Conservation (phyloP, 148 eudicot species). For the Nepenthes mirabilis region DNA sequence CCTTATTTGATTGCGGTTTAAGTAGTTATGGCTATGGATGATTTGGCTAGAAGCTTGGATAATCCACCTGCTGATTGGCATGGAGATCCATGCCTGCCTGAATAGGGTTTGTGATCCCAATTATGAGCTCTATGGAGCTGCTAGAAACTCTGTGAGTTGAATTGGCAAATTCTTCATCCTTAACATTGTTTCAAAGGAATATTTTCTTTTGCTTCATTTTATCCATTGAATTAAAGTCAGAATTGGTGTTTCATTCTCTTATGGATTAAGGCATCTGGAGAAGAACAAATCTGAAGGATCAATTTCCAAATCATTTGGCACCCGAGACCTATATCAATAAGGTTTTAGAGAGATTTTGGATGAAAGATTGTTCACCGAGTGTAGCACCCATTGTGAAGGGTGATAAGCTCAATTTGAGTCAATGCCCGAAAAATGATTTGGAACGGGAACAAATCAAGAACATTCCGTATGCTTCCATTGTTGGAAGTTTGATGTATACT, state of each 20-base stretch:
- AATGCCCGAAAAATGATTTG: too few species aligned
- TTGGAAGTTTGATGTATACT: too few species aligned
- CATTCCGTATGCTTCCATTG: too few species aligned
- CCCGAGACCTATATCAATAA: too few species aligned
- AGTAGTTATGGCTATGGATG: conserved; percentile 44
- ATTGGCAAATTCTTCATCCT: background rate
- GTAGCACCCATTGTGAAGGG: too few species aligned
- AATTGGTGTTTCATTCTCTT: background rate
- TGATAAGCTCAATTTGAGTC: too few species aligned
- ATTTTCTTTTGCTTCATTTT: background rate
- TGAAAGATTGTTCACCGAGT: too few species aligned
- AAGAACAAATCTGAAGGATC: conserved; percentile 59
- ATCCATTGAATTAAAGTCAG: background rate
- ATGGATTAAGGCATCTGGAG: conserved; percentile 62
- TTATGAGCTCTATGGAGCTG: conserved; percentile 36
- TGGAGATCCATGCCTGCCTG: conserved; percentile 90
- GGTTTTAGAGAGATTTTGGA: too few species aligned
- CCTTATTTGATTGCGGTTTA: background rate
- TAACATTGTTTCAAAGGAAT: background rate
- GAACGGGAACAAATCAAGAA: too few species aligned
- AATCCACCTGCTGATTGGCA: conserved; percentile 63
- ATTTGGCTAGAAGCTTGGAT: conserved; percentile 26
- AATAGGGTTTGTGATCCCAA: conserved; percentile 51
- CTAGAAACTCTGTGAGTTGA: conserved; percentile 52
- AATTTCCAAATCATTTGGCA: conserved; percentile 46